Base-by-base conservation (phyloP, 768 basidiomycete genomes). In the Russula emetica region DNA sequence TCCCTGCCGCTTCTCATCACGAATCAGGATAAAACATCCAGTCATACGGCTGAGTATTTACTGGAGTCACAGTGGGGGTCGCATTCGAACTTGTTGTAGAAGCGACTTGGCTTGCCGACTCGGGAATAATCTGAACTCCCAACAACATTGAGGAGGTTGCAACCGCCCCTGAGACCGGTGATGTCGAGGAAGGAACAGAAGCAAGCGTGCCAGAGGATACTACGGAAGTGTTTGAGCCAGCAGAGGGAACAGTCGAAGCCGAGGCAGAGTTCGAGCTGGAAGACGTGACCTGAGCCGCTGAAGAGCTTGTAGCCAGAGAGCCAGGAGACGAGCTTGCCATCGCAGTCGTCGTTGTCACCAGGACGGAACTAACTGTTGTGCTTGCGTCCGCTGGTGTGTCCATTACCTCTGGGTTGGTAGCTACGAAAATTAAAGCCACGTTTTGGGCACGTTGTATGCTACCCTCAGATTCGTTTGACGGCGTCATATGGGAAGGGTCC, bases 361-460 rank as follows among this genome's bases (percentile, higher is more conserved):
- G 28, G 36, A 56, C 34, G 24, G 58, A 36, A 30, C 51, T 62
- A 26, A 38, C 40, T 3, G 38, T 62, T 22, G 56, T 28, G 9
- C 9, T 54, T 16, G 36, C 53, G n/a, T 32, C 30, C 6, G 38
- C 40, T 26, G 56, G 30, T 26, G 14, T 50, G 18, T 68, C 63
- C 13, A 70, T 70, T 14, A 74, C 70, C 54, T 74, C 74, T 34
- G 76, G 76, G 5, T 71, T 62, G 5, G 70, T 70, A 9, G 83
- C 79, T 3, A 77, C 76, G 71, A 85, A 86, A 26, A 82, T 73
- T n/a, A 87, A 76, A 0, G 79, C 79, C 7, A 85, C 83, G 60
- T 80, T 80, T 71, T 76, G 76, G 9, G 74, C 69, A 26, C 64
- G 49, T 8, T 71, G 60, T 50, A 50, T 30, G 16, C 57, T 30